Percentiles rank a stretch among this genome's conserved stretches.
phyloP scores from a whole-genome alignment of 257 asterid genomes.

The Fraxinus americana region DNA sequence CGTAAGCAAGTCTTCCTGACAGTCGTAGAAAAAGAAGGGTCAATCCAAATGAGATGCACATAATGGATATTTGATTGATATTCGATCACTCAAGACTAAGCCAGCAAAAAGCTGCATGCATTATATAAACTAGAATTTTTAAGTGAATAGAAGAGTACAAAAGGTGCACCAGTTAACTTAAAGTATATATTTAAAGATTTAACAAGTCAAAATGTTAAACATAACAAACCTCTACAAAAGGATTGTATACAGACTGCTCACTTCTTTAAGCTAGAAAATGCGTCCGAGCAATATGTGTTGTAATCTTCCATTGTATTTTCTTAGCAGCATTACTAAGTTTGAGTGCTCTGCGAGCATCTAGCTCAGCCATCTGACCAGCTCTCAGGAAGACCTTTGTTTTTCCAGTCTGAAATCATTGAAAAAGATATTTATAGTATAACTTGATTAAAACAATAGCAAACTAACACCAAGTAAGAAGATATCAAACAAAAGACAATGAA shows the following conservation, averaged over 20 bases:
- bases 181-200: not conserved
- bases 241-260: conserved; percentile 77
- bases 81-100: conserved; percentile 18
- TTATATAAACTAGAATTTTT: conserved; percentile 1
- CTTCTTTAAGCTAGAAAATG: conserved; percentile 71
- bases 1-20: conserved; percentile 81
- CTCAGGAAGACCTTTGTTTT: conserved; percentile 86
- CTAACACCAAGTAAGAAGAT: not conserved
- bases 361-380: conserved; percentile 97
- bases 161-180: not conserved
- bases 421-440: conserved; percentile 10
- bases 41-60: conserved; percentile 6
- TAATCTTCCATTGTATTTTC: conserved; percentile 72
- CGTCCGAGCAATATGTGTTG: conserved; percentile 72
- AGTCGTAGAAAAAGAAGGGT: conserved; percentile 15
- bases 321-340: conserved; percentile 81
- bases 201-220: conserved; percentile 3
- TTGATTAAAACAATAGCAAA: not conserved
- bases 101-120: not conserved
- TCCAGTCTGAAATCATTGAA: conserved; percentile 69
- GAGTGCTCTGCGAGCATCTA: conserved; percentile 83
- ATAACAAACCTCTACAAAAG: conserved; percentile 72
- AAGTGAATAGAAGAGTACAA: not conserved
- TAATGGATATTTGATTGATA: not conserved
- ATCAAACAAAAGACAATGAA: not conserved